These are phyloP conservation scores for Geotrichum fermentans DNA, from an alignment of 1,139 yeast genomes.

Conservation along the genomic window DNA sequence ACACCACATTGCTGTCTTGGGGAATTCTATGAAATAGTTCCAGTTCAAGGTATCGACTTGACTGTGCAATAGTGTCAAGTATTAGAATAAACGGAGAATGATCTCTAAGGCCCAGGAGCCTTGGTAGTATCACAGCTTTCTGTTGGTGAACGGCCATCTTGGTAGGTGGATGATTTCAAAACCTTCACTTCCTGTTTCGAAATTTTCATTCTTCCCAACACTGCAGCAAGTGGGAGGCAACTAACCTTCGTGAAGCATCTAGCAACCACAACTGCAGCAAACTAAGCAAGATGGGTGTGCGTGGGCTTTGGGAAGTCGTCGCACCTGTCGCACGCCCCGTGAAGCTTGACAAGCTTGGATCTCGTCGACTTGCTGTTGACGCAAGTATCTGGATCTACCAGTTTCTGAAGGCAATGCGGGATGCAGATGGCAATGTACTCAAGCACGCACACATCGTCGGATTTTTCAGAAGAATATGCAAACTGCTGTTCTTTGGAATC, in stretches of 20 bases:
- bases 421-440: conserved; percentile 72
- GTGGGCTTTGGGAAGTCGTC: conserved; percentile 86
- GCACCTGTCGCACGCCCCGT: conserved; percentile 92
- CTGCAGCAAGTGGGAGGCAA: too few species aligned
- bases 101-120: conserved; percentile 67
- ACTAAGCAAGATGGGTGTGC: conserved; percentile 75
- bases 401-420: conserved; percentile 90
- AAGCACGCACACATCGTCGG: conserved; percentile 87
- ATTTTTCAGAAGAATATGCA: conserved; percentile 89
- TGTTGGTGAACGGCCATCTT: conserved; percentile 28
- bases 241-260: too few species aligned
- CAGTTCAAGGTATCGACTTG: conserved; percentile 50
- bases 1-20: conserved; percentile 37
- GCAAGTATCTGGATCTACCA: conserved; percentile 99
- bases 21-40: conserved; percentile 51
- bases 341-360: conserved; percentile 69
- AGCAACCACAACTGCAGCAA: too few species aligned
- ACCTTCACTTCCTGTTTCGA: background rate
- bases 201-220: conserved; percentile 1
- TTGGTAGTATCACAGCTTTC: conserved; percentile 34
- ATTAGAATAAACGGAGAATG: conserved; percentile 65
- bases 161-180: background rate
- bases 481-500: conserved; percentile 81
- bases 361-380: conserved; percentile 84
- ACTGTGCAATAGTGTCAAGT: conserved; percentile 65